Evolutionary conservation across 345 rosid genomes (phyloP), one percentile per base, ranked within the genome.

Genomic region (Bruguiera parviflora): DNA sequence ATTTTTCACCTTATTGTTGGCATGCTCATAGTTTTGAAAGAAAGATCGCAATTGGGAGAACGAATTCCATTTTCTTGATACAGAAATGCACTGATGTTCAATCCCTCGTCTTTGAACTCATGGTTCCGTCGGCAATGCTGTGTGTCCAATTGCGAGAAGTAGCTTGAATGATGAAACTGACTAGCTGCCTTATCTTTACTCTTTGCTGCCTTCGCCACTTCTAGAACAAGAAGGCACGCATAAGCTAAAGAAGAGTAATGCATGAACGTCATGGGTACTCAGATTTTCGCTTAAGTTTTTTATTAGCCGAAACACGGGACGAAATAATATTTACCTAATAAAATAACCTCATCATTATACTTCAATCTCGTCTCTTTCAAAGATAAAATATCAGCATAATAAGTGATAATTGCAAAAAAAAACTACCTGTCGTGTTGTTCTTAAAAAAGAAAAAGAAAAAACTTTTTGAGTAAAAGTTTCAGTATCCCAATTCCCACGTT

Each of bases 181-280:
- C 29, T n/a, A 29, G 8, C 5, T 20, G 61, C 37, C 61, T 46
- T 62, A 3, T 20, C 63, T 20, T 77, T 62, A 58, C 57, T 73
- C 76, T 70, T 80, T 16, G 70, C 76, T 53, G 65, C 64, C 18
- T 58, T 6, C 2, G 75, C 71, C 32, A 77, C 79, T 79, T 79
- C 82, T 85, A 80, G 72, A 57, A 65, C 39, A 29, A 63, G 24
- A 46, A 59, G 68, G 10, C 29, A 27, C 27, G 3, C n/a, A 35
- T 52, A 22, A 43, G 49, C 18, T 43, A 3, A 43, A 43, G 5
- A 43, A 43, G 49, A 11, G 19, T 13, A 43, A 43, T 43, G 49
- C 19, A 43, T 13, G 16, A 0, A 43, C 3, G 5, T 13, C 46
- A 10, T 1, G 10, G 2, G 3, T 8, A 8, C 43, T 37, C 8